A percentile compares a stretch with the other conserved stretches of the same genome.
These are phyloP conservation scores for Amanita exitialis DNA, from an alignment of 768 basidiomycete species.

Conservation along the genomic window DNA sequence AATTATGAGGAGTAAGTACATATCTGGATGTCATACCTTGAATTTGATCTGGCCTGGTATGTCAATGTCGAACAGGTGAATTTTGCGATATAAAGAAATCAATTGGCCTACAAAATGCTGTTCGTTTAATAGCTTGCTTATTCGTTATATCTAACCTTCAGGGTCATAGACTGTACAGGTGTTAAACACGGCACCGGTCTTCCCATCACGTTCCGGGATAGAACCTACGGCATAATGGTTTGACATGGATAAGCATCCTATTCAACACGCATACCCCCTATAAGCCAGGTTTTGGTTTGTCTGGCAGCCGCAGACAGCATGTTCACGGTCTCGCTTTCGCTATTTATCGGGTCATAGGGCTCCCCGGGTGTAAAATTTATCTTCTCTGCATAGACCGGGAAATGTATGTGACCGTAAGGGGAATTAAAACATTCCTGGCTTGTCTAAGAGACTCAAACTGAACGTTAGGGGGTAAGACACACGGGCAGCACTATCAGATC, in stretches of 20 bases:
- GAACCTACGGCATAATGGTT: conserved; percentile 49
- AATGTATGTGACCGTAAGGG: conserved; percentile 71
- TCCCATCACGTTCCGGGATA: conserved; percentile 74
- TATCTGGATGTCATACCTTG: conserved; percentile 38
- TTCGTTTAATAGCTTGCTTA: conserved; percentile 5
- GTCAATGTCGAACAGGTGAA: conserved; percentile 97
- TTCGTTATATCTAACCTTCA: conserved; percentile 32
- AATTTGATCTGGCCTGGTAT: conserved; percentile 89
- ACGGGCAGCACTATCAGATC: conserved; percentile 83
- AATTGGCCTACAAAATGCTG: conserved; percentile 51
- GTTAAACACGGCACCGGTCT: conserved; percentile 73
- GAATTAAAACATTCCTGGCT: conserved; percentile 82
- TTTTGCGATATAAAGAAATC: conserved; percentile 83
- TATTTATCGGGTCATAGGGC: conserved; percentile 43
- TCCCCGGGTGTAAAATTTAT: conserved; percentile 55
- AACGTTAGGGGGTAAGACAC: conserved; percentile 12
- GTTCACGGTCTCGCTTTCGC: conserved; percentile 66
- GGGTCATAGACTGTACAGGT: conserved; percentile 89
- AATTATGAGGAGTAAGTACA: not conserved
- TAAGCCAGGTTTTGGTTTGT: conserved; percentile 74
- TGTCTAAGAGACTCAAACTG: not conserved
- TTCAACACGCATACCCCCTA: conserved; percentile 56
- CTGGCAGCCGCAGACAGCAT: conserved; percentile 78
- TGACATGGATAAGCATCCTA: not conserved
- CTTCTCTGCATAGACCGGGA: conserved; percentile 75